phyloP scores from a whole-genome alignment of 176 grass and related monocot species.

The Musa beccarii region DNA sequence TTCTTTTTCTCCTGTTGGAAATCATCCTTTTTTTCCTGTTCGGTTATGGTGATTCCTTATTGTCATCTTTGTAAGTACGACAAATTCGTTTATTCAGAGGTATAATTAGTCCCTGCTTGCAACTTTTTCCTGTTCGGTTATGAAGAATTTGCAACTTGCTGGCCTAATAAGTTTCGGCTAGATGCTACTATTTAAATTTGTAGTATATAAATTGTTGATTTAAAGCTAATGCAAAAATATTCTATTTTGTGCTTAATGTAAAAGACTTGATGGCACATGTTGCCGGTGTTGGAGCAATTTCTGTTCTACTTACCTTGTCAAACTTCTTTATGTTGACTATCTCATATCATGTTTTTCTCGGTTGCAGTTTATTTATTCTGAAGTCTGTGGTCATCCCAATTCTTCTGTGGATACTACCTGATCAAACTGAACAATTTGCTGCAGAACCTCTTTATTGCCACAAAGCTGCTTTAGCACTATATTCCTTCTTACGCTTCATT shows the following conservation, averaged over 20 bases:
- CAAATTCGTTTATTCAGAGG: background rate
- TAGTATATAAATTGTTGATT: background rate
- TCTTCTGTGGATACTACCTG: conserved; percentile 74
- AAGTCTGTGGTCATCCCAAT: conserved; percentile 76
- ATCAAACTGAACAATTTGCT: conserved; percentile 36
- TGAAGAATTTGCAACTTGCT: background rate
- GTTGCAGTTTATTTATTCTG: conserved; percentile 70
- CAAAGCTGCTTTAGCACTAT: conserved; percentile 23
- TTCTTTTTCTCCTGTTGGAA: background rate
- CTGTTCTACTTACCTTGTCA: conserved; percentile 3
- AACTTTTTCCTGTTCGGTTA: background rate
- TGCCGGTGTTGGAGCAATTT: background rate
- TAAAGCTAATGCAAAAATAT: background rate
- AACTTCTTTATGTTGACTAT: conserved; percentile 15
- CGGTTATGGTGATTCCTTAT: background rate
- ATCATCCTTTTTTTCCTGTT: too few species aligned
- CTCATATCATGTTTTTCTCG: conserved; percentile 17
- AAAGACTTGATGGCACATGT: background rate
- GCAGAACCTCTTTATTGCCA: conserved; percentile 40
- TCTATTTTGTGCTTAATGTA: background rate
- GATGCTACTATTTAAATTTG: background rate
- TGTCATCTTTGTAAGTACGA: background rate
- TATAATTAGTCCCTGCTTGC: background rate
- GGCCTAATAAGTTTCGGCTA: background rate
- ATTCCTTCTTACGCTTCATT: conserved; percentile 58